Percentiles rank a stretch among this genome's conserved stretches.
These are phyloP conservation scores for Haematococcus lacustris DNA, from an alignment of 139 green algal genomes.

Conservation along the genomic window DNA sequence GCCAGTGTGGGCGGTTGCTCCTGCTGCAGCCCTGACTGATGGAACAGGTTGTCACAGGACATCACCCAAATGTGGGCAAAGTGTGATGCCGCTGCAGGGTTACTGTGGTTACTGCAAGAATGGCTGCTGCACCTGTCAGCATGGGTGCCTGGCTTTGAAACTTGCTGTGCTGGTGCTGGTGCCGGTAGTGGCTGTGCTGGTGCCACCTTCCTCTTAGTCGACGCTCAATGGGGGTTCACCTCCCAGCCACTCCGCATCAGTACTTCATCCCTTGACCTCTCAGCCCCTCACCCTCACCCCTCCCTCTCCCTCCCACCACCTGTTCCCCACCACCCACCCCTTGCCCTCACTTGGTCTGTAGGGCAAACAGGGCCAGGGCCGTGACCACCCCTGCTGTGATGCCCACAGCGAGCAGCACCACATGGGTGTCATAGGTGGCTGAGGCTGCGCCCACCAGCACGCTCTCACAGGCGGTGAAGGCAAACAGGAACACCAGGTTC, in stretches of 20 bases:
- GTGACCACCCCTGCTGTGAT: constrained; percentile 14
- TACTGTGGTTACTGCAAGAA: too few species aligned
- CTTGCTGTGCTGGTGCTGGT: background rate
- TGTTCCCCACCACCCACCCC: background rate
- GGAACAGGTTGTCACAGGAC: too few species aligned
- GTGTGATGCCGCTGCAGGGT: too few species aligned
- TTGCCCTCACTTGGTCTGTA: constrained; percentile 15
- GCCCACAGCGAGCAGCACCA: constrained; percentile 13
- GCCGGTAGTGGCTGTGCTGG: background rate
- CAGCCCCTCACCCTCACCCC: background rate
- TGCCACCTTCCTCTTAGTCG: background rate
- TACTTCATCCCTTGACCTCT: background rate
- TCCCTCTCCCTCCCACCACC: background rate
- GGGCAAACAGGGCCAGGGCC: constrained; percentile 12
- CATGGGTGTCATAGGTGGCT: constrained; percentile 6
- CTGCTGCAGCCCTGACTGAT: too few species aligned
- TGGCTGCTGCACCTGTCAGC: too few species aligned
- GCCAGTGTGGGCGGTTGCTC: too few species aligned
- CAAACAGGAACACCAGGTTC: constrained; percentile 40
- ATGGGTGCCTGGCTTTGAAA: too few species aligned
- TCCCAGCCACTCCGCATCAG: background rate
- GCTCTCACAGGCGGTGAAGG: constrained; percentile 31
- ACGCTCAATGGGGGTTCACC: too few species aligned
- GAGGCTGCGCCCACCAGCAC: constrained; percentile 24
- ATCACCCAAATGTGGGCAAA: too few species aligned